Conservation (phyloP, 257 asterid species). For the Linaria vulgaris region DNA sequence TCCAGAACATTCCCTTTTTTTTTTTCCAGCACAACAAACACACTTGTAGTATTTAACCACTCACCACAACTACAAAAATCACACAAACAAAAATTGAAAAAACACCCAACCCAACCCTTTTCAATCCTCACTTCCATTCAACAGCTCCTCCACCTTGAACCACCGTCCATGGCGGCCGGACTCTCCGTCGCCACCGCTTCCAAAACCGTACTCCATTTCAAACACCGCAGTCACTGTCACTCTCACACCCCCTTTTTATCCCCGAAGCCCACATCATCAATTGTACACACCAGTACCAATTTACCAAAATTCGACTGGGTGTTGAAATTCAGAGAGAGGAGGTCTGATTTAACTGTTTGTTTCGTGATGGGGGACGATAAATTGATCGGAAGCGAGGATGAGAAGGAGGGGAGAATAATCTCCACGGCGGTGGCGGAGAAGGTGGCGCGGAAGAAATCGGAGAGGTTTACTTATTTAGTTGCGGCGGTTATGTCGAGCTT, state of each 20-base stretch:
- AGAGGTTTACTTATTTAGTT: conserved; percentile 73
- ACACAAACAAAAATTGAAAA: not conserved
- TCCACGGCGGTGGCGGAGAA: conserved; percentile 48
- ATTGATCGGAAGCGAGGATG: conserved; percentile 20
- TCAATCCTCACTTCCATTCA: not conserved
- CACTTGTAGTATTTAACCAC: conserved; percentile 19
- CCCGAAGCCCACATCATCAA: conserved; percentile 33
- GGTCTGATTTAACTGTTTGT: conserved; percentile 43
- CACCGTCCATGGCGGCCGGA: conserved; percentile 59
- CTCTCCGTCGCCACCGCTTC: conserved; percentile 33
- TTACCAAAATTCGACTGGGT: conserved; percentile 22
- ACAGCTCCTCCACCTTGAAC: too few relatives aligned
- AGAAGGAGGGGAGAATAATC: conserved; percentile 36
- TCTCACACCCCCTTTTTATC: conserved; percentile 29
- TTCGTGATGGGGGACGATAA: conserved; percentile 58
- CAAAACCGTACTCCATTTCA: conserved; percentile 25
- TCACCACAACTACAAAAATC: not conserved
- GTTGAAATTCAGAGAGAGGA: conserved; percentile 28
- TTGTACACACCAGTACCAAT: conserved; percentile 16
- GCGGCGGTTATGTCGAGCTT: conserved; percentile 98
- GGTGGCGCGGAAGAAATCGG: conserved; percentile 74
- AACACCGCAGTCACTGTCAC: too few relatives aligned
- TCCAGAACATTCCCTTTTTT: not conserved
- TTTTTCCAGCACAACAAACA: too few relatives aligned
- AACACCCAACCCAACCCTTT: not conserved